Conservation (phyloP, 768 basidiomycete genomes). For the Hemileccinum rubropunctum region DNA sequence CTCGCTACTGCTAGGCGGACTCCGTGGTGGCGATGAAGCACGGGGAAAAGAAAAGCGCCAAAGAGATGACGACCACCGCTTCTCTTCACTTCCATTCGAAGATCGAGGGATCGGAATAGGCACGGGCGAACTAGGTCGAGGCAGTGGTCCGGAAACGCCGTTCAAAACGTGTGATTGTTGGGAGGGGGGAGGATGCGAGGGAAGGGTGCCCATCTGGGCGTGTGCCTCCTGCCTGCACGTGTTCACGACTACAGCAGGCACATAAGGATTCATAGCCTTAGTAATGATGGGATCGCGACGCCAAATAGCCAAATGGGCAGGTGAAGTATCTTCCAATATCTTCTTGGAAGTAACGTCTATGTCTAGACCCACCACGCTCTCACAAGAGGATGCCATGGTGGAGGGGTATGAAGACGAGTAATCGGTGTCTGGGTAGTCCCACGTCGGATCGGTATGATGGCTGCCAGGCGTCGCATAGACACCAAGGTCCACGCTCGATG, state of each 20-base stretch:
- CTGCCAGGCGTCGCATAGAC: slow-evolving; percentile 42
- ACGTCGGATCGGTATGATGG: slow-evolving; percentile 51
- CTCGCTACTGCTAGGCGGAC: slow-evolving; percentile 18
- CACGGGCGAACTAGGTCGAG: slow-evolving; percentile 27
- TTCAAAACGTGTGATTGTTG: slow-evolving; percentile 11
- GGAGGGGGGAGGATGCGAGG: slow-evolving; percentile 10
- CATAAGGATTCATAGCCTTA: slow-evolving; percentile 25
- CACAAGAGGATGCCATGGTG: slow-evolving; percentile 38
- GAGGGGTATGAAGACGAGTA: slow-evolving; percentile 48
- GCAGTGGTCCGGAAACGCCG: slow-evolving; percentile 14
- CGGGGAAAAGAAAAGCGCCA: slow-evolving; percentile 37
- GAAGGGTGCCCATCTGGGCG: slow-evolving; percentile 2
- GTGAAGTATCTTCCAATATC: slow-evolving; percentile 30
- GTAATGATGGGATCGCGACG: slow-evolving; percentile 27
- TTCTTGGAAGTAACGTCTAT: slow-evolving; percentile 31
- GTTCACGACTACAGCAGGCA: slow-evolving; percentile 27
- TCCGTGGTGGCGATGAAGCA: slow-evolving; percentile 27
- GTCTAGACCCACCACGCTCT: slow-evolving; percentile 33
- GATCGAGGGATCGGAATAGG: slow-evolving; percentile 30
- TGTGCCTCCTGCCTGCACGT: slow-evolving; percentile 26
- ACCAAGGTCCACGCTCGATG: slow-evolving; percentile 38
- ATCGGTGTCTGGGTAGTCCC: slow-evolving; percentile 48
- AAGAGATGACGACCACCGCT: slow-evolving; percentile 33
- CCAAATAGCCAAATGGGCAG: slow-evolving; percentile 31
- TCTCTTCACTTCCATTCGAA: slow-evolving; percentile 31